Conservation (phyloP, 2,329 filamentous ascomycete species). For the Epichloe sibirici region DNA sequence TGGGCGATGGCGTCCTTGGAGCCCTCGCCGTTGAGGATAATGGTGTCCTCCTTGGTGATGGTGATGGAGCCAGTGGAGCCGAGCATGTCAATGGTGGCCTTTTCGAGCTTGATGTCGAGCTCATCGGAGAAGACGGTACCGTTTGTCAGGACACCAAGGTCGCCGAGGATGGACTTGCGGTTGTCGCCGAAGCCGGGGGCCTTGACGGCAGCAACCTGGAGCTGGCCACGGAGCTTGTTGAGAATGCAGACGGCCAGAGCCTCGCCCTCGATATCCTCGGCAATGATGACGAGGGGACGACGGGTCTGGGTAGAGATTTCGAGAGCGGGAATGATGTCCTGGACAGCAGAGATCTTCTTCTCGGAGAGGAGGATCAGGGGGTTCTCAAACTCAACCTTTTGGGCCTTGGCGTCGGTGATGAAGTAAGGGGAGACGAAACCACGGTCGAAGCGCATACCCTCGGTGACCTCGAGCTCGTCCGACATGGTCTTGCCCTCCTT, state of each 20-base stretch:
- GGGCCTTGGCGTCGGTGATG: constrained; percentile 97
- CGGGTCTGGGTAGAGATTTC: constrained; percentile 94
- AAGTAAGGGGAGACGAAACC: constrained; percentile 99
- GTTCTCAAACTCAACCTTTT: constrained; percentile 99
- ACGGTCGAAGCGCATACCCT: constrained; percentile 99
- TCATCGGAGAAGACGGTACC: constrained; percentile 96
- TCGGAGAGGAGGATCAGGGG: constrained; percentile 97
- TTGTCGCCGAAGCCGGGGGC: constrained; percentile 99
- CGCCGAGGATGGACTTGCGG: constrained; percentile 98
- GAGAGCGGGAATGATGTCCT: constrained; percentile 96
- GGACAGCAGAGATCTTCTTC: constrained; percentile 99
- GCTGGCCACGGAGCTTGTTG: constrained; percentile 99
- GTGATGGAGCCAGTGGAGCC: constrained; percentile 96
- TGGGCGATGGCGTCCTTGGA: constrained; percentile 87
- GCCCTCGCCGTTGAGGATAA: constrained; percentile 93
- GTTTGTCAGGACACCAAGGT: constrained; percentile 91
- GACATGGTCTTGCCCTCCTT: constrained; percentile 99
- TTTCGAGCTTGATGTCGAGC: constrained; percentile 98
- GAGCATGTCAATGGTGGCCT: constrained; percentile 90
- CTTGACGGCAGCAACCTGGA: constrained; percentile 97
- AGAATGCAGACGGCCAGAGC: constrained; percentile 97
- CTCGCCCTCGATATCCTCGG: constrained; percentile 98
- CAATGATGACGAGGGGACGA: constrained; percentile 93
- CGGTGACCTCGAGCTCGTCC: constrained; percentile 96
- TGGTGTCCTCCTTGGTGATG: constrained; percentile 99